Base-by-base conservation (phyloP, 2,329 filamentous ascomycete genomes). In the Phialophora macrospora region DNA sequence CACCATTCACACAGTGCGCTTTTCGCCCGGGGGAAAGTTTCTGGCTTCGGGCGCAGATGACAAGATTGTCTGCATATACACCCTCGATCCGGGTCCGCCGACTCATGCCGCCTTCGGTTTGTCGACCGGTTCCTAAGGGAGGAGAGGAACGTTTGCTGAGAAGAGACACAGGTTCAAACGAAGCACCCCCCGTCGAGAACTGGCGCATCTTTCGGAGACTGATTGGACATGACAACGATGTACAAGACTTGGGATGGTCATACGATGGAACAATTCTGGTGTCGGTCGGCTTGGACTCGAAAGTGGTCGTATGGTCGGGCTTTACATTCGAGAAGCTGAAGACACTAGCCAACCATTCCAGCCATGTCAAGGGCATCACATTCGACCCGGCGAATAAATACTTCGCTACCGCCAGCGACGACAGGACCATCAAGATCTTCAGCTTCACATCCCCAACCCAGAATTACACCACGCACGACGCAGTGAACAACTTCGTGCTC, bases 331-430 rank as follows among this genome's bases (percentile, higher is more conserved):
- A 99, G 80, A 98, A 96, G 80, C 85, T 99, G 71, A 98, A 98
- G 84, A 94, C 92, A 2, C 82, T 99, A 4, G 88, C 93, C 1
- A 90, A 93, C 65, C 95, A 99, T 78, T 92, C 96, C 77, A 97
- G 93, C 77, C 96, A 98, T 76, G 95, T 99, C 80, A 99, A 99
- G 78, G 95, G 96, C 68, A 96, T 99, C 73, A 97, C 94, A 0
- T 99, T 99, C 75, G 95, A 99, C 75, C 95, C 95, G 0, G 95
- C 95, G 49, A 98, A 98, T 81, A 99, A 98, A 77, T 99, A 97
- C 82, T 99, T 99, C 78, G 95, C 96, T 17, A 99, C 96, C 0
- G 93, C 96, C 2, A 97, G 93, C 79, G 95, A 99, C 77, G 95
- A 99, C 78, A 88, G 95, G 66, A 94, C 93, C 2, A 96, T 99